Conservation (phyloP, 176 grass and related monocot genomes). For the Eleusine coracana region DNA sequence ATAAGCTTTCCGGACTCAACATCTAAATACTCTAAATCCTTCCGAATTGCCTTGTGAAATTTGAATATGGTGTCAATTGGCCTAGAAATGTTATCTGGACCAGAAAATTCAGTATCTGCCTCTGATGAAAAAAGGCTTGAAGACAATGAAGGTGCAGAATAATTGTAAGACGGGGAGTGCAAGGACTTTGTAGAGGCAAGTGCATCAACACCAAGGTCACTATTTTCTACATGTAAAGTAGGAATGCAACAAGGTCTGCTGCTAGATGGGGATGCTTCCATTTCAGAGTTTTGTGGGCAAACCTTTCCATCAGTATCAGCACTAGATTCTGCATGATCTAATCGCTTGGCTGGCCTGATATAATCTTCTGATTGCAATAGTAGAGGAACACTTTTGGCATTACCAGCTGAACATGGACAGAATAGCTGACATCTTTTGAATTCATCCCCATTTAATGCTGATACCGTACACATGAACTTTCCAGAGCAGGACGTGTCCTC, state of each 20-base stretch:
- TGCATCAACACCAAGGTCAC: slow-evolving; percentile 40
- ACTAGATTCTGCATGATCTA: slow-evolving; percentile 49
- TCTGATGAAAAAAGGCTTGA: slow-evolving; percentile 79
- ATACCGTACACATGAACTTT: slow-evolving; percentile 61
- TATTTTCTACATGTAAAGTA: slow-evolving; percentile 59
- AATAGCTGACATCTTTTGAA: slow-evolving; percentile 38
- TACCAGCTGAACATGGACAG: slow-evolving; percentile 40
- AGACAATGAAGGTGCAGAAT: slow-evolving; percentile 69
- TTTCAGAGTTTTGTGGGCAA: slow-evolving; percentile 17
- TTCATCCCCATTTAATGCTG: slow-evolving; percentile 38
- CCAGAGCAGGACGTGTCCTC: slow-evolving; percentile 52
- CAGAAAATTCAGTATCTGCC: slow-evolving; percentile 45
- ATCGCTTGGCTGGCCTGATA: slow-evolving; percentile 58
- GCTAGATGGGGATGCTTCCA: slow-evolving; percentile 28
- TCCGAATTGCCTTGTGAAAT: slow-evolving; percentile 94
- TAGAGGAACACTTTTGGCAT: slow-evolving; percentile 3
- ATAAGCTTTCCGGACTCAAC: slow-evolving; percentile 75
- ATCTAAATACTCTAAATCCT: slow-evolving; percentile 86
- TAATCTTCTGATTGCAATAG: slow-evolving; percentile 30
- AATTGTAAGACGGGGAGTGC: slow-evolving; percentile 46
- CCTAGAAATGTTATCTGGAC: slow-evolving; percentile 45
- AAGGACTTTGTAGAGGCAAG: slow-evolving; percentile 48
- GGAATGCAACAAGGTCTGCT: slow-evolving; percentile 67
- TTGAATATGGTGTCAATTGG: slow-evolving; percentile 95
- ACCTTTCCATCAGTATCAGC: slow-evolving; percentile 8